Evolutionary conservation across 164 flowering plant species (phyloP), one percentile per base, ranked within the genome.

Genomic region (Litsea cubeba): DNA sequence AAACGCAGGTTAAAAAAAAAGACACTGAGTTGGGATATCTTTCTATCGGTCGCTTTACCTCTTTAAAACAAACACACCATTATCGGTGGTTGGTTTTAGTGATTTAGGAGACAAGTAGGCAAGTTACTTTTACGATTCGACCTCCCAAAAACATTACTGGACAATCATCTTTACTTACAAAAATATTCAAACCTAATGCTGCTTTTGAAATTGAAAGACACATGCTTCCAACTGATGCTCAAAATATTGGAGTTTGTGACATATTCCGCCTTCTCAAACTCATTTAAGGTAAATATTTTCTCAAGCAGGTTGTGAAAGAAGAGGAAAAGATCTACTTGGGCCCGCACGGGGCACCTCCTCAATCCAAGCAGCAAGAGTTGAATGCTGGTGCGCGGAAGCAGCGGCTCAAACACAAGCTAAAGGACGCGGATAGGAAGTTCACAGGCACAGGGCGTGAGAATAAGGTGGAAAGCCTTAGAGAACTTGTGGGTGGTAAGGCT

Each of bases 271-370:
- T 54, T 54, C 6, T 4, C 15, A 20, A 15, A 14, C 60, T 54
- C 60, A 54, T 54, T 14, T 15, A 54, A 1, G 60, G 60, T 14
- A 3, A 54, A 14, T 54, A 5, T 20, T 54, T 20, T 54, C 20
- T 54, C 7, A 54, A 54, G 60, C 60, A 54, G 60, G 20, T 54
- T 54, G 60, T 14, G 1, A 81, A 72, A 62, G 91, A 90, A 81
- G 92, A 93, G 72, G 83, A 81, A 14, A 88, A 83, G 28, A 92
- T 92, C 75, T 92, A 95, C 73, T 80, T 95, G 75, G 99, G 97
- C 75, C 99, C 97, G 22, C 97, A 92, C 84, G 97, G 95, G 2
- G 97, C 95, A 5, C 97, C 92, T 63, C 97, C 97, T n/a, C 96
- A 86, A 65, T 78, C 85, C 62, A 89, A 89, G 82, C 92, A 83